These are phyloP conservation scores for Pyrenochaeta sp. DNA, from an alignment of 2,329 filamentous ascomycete genomes.

Conservation along the genomic window DNA sequence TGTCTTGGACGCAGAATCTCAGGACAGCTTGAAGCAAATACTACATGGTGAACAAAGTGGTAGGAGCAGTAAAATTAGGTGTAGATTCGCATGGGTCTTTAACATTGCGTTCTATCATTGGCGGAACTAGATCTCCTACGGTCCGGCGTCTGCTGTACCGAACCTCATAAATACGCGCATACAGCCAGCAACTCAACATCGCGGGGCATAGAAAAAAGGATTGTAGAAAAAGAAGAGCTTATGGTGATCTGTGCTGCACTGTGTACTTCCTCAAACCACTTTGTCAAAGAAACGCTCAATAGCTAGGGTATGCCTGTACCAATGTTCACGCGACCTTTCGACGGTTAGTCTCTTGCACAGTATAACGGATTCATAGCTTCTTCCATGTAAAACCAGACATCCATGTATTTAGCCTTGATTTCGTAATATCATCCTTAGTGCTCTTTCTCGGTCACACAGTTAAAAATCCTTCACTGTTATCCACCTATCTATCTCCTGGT, in stretches of 20 bases:
- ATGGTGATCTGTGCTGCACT: no score
- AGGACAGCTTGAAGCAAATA: background rate
- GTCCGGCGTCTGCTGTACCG: constrained; percentile 4
- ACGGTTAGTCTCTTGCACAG: constrained; percentile 7
- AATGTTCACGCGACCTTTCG: no score
- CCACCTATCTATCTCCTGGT: constrained; percentile 9
- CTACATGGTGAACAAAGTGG: no score
- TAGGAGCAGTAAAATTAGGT: no score
- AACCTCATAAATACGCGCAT: background rate
- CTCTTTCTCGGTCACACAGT: constrained; percentile 14
- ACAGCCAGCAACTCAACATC: background rate
- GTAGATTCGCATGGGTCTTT: background rate
- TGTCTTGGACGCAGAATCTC: background rate
- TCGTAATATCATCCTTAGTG: background rate
- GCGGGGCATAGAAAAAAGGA: background rate
- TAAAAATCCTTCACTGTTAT: constrained; percentile 4
- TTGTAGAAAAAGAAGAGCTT: no score
- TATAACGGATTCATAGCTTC: constrained; percentile 8
- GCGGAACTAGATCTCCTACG: constrained; percentile 8
- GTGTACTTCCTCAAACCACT: constrained; percentile 7
- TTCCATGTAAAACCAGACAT: background rate
- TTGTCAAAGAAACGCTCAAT: constrained; percentile 14
- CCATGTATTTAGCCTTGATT: constrained; percentile 4
- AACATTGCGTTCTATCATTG: constrained; percentile 1
- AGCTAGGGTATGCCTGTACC: constrained; percentile 8